A percentile compares a stretch with the other conserved stretches of the same genome.
phyloP scores from a whole-genome alignment of 495 filamentous ascomycete species.

The Penicillium roqueforti region DNA sequence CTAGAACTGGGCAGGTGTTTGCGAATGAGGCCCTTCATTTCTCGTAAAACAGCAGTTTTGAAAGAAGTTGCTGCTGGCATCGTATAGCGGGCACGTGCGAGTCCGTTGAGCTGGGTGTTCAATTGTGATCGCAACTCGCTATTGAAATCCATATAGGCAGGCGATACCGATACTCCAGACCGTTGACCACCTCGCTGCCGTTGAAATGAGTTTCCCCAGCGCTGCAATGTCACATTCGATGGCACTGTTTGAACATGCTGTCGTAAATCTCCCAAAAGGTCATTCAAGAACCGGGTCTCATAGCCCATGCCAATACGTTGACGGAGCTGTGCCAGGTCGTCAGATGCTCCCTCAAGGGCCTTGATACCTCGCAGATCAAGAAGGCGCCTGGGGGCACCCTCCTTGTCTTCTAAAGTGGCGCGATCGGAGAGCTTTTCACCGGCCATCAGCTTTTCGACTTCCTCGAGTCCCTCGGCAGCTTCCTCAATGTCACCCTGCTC shows the following conservation, averaged over 20 bases:
- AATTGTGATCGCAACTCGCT: slow-evolving; percentile 65
- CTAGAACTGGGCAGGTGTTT: slow-evolving; percentile 82
- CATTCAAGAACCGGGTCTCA: slow-evolving; percentile 73
- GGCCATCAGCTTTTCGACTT: slow-evolving; percentile 70
- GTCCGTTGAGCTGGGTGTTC: slow-evolving; percentile 63
- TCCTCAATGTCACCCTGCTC: slow-evolving; percentile 75
- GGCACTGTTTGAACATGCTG: slow-evolving; percentile 78
- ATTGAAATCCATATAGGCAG: slow-evolving; percentile 68
- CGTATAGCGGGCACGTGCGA: slow-evolving; percentile 74
- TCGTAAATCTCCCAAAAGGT: slow-evolving; percentile 73
- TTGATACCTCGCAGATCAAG: slow-evolving; percentile 72
- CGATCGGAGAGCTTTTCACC: slow-evolving; percentile 51
- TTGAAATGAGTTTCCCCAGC: slow-evolving; percentile 64
- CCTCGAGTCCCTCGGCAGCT: slow-evolving; percentile 71
- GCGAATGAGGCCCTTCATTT: slow-evolving; percentile 83
- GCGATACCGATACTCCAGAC: slow-evolving; percentile 60
- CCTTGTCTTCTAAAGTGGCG: slow-evolving; percentile 20
- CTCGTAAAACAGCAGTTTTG: slow-evolving; percentile 78
- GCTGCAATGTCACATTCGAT: slow-evolving; percentile 65
- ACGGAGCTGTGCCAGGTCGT: slow-evolving; percentile 69
- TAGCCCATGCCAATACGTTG: slow-evolving; percentile 81
- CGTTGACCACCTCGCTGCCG: slow-evolving; percentile 62
- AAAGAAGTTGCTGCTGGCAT: slow-evolving; percentile 77
- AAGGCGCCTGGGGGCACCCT: slow-evolving; percentile 27
- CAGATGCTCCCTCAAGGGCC: slow-evolving; percentile 73